phyloP scores from a whole-genome alignment of 1,284 basidiomycete genomes.

The Irpex rosettiformis region DNA sequence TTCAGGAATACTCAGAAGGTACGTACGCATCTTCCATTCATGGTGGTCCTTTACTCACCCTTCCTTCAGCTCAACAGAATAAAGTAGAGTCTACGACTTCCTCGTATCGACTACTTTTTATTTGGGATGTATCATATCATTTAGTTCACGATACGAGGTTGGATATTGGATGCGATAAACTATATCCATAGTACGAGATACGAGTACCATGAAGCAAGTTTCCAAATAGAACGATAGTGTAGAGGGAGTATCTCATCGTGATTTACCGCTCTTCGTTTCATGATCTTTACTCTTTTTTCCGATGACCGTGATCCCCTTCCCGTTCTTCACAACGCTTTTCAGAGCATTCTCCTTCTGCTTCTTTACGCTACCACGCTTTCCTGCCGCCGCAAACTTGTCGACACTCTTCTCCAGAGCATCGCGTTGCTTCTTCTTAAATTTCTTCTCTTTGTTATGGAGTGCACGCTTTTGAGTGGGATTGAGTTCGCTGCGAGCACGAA shows the following conservation, averaged over 20 bases:
- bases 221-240: background rate
- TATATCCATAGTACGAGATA: background rate
- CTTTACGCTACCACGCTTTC: conserved; percentile 46
- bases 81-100: conserved; percentile 38
- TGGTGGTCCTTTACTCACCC: conserved; percentile 8
- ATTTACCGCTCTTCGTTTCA: conserved; percentile 22
- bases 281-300: conserved; percentile 60
- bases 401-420: conserved; percentile 68
- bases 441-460: conserved; percentile 69
- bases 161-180: background rate
- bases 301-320: conserved; percentile 85
- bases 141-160: background rate
- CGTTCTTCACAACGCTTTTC: conserved; percentile 75
- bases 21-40: conserved; percentile 22
- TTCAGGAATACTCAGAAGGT: conserved; percentile 72
- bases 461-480: conserved; percentile 84
- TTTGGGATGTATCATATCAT: background rate
- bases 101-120: background rate
- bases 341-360: conserved; percentile 83
- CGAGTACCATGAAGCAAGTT: background rate
- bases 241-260: background rate
- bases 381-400: conserved; percentile 56
- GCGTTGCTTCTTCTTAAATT: conserved; percentile 68
- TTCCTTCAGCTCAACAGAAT: conserved; percentile 61
- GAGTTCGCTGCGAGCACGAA: conserved; percentile 74